Conservation (phyloP, 768 basidiomycete species). For the Lentinula boryana region DNA sequence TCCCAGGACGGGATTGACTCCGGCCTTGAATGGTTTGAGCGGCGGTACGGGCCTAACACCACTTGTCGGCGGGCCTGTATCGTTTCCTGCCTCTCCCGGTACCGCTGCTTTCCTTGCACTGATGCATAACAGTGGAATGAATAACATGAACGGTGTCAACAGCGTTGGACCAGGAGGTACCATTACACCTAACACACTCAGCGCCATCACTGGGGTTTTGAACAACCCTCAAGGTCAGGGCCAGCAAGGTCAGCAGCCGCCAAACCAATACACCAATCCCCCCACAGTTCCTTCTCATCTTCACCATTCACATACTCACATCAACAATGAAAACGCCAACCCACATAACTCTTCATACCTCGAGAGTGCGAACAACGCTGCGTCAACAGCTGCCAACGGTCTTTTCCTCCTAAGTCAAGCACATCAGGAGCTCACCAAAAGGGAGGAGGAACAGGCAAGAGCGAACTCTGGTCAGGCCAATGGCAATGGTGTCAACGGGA, state of each 20-base stretch:
- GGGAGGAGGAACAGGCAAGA: slow-evolving; percentile 53
- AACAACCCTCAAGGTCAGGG: slow-evolving; percentile 29
- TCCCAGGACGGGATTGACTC: slow-evolving; percentile 78
- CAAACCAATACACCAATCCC: slow-evolving; percentile 40
- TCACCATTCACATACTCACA: slow-evolving; percentile 51
- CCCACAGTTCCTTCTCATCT: slow-evolving; percentile 32
- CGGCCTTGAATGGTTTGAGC: slow-evolving; percentile 77
- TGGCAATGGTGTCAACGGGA: slow-evolving; percentile 21
- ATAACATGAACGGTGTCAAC: slow-evolving; percentile 10
- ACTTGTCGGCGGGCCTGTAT: slow-evolving; percentile 64
- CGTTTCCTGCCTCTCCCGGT: slow-evolving; percentile 82
- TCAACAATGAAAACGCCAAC: slow-evolving; percentile 19
- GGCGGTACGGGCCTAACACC: slow-evolving; percentile 69
- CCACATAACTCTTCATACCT: slow-evolving; percentile 21
- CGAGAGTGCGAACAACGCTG: slow-evolving; percentile 46
- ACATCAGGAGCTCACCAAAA: slow-evolving; percentile 92
- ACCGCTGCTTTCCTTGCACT: slow-evolving; percentile 91
- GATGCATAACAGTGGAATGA: slow-evolving; percentile 54
- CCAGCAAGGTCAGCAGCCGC: slow-evolving; percentile 18
- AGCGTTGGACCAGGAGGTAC: slow-evolving; percentile 34
- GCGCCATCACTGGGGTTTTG: slow-evolving; percentile 75
- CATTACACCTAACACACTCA: slow-evolving; percentile 73
- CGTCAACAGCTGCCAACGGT: slow-evolving; percentile 80
- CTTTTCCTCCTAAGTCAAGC: slow-evolving; percentile 92
- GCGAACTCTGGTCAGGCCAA: neutral